Base-by-base conservation (phyloP, 768 basidiomycete species). In the Lentinula raphanica region DNA sequence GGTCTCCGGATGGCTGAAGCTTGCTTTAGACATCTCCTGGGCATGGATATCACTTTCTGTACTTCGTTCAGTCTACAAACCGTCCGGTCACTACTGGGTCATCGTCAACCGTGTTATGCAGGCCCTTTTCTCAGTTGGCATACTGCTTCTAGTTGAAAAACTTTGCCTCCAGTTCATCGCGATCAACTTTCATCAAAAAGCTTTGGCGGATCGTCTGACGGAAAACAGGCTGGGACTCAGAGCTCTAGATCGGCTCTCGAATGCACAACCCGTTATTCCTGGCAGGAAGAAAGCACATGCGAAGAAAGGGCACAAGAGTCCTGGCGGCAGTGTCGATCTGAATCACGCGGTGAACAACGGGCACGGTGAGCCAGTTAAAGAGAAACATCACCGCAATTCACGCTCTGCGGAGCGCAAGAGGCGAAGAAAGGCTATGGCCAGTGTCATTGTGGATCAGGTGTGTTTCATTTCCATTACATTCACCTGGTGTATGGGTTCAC, bases 121-220 rank as follows among this genome's bases (percentile, higher is more conserved):
- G 79, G 76, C 76, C 2, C 66, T 82, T 17, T 82, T 82, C 55
- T 69, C 77, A 2, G 66, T 75, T 25, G 71, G 73, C 19, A 72
- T 78, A 27, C 71, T 82, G 23, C 63, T 80, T 17, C 70, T 79
- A 8, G 67, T 68, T 6, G 78, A 81, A 53, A 80, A 79, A 67
- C 68, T 88, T 36, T 84, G 87, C 68, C 69, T 92, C 31, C 87
- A 85, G 64, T 84, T 85, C 59, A 83, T 91, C 45, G 89, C 90
- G 28, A 90, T 90, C 71, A 88, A 83, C 62, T 92, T 92, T 67
- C 89, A 92, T 67, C 79, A 83, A 61, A 87, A 81, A 56, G 88
- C 89, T 1, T 79, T 91, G 21, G 83, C 87, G 9, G 89, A 91
- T 56, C 84, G 89, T 36, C 71, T 91, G 15, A 73, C 76, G 7